Base-by-base conservation (phyloP, 805 yeast genomes). In the Blastobotrys peoriensis region DNA sequence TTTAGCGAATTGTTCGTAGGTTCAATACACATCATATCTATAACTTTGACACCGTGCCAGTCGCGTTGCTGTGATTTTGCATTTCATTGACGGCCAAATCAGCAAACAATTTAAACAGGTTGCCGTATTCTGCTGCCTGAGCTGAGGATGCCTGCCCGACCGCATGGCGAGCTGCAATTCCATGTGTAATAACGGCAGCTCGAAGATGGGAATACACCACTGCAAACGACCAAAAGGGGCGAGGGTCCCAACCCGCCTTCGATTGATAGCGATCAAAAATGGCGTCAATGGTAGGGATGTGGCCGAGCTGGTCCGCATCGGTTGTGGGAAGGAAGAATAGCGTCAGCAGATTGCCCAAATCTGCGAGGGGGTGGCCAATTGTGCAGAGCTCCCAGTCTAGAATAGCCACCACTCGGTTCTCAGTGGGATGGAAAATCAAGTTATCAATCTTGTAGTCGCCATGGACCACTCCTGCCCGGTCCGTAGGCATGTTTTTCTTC, bases 341-440 rank as follows among this genome's bases (percentile, higher is more conserved):
- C 54, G 75, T 81, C 20, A 79, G 61, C 22, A 78, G 64, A 54
- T 79, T 79, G 15, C 81, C 75, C 23, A 79, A 61, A 52, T 79
- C 85, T 47, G 80, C 78, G 37, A 78, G 58, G 0, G 85, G 85
- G 51, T 78, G 81, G 0, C 85, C 85, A 46, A 75, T 64, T 0
- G 84, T 79, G 50, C 82, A 76, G 33, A 79, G 61, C 56, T 79
- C 85, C 85, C 85, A 79, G 55, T 79, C 84, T 35, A 79, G 63
- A 2, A 79, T 74, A 0, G 83, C 82, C 40, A 73, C 61, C 2
- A 78, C 76, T 36, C 59, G 57, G 17, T 71, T 70, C 38, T 69
- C 67, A 0, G 69, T 70, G 51, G 78, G 78, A 60, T 81, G 73
- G 63, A 74, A 74, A 27, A 83, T 71, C 50, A 83, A 66, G 64